Evolutionary conservation across 1,284 basidiomycete genomes (phyloP).

Genomic region (Ganoderma leucocontextum): DNA sequence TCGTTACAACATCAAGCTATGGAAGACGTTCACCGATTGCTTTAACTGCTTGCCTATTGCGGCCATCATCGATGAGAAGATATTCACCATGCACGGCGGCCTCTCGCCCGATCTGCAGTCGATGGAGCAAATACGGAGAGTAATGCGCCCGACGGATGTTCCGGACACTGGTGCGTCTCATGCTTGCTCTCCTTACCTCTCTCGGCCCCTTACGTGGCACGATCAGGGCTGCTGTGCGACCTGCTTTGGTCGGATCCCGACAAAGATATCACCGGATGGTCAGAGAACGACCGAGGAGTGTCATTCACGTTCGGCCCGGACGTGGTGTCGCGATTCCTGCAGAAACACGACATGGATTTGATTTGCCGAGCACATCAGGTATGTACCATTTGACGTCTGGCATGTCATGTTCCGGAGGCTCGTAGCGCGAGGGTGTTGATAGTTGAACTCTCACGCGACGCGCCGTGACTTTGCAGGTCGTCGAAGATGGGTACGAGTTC

Average conservation of each 20-base stretch:
- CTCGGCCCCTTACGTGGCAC: conserved; percentile 11
- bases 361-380: conserved; percentile 98
- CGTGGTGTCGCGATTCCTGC: conserved; percentile 96
- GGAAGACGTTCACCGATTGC: conserved; percentile 98
- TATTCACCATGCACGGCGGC: conserved; percentile 94
- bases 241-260: conserved; percentile 99
- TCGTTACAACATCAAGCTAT: conserved; percentile 97
- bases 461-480: conserved; percentile 67
- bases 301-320: conserved; percentile 99
- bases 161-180: conserved; percentile 89
- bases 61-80: conserved; percentile 97
- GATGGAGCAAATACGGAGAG: conserved; percentile 99
- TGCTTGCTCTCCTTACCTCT: background rate
- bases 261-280: conserved; percentile 99
- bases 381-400: conserved; percentile 39
- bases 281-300: conserved; percentile 98
- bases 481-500: conserved; percentile 99
- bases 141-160: conserved; percentile 99
- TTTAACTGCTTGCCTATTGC: conserved; percentile 97
- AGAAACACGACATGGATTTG: conserved; percentile 99
- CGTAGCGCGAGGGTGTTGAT: conserved; percentile 11
- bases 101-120: conserved; percentile 97
- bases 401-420: background rate
- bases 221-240: conserved; percentile 89
- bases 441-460: conserved; percentile 9